Base-by-base conservation (phyloP, 805 yeast genomes). In the Kuraishia molischiana region DNA sequence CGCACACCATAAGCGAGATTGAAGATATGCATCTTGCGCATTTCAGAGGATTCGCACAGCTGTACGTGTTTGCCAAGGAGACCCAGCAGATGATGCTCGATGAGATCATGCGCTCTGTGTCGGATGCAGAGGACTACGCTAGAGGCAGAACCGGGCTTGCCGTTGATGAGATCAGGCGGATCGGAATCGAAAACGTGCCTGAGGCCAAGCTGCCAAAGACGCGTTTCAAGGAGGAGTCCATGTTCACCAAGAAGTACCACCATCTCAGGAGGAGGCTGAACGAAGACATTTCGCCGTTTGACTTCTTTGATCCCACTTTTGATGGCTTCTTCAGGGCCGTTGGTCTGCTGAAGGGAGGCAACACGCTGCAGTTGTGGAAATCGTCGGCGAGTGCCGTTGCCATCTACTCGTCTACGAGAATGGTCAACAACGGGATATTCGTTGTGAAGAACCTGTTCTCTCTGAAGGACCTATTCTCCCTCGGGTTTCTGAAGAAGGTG, bases 241-340 rank as follows among this genome's bases (percentile, higher is more conserved):
- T 92, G 97, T 90, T 87, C 50, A 74, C 86, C 2, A 76, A 86
- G 46, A 69, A 69, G 40, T 72, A 69, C 29, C 95, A 92, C 49
- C 56, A 69, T 4, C 58, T 78, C 24, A 66, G 72, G 26, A 73
- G 79, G 44, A 67, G 71, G 29, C 63, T 89, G 20, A 66, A 73
- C 35, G 74, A 74, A 19, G 69, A 73, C 17, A 66, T 90, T 19
- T 74, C 80, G 10, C 30, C 84, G 4, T 38, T 66, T n/a, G 97
- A 92, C 59, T 78, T 87, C 47, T 65, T 89, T 51, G 95, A 89
- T 46, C 85, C 95, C 4, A 69, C 82, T 0, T 54, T 76, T 43
- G 82, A 78, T 29, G 73, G 81, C 3, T 71, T 79, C 41, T 52
- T 76, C 34, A 46, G 60, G 48, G 52, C 69, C 70, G 39, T 68